A percentile compares a stretch with the other conserved stretches of the same genome.
Evolutionary conservation across 2,329 filamentous ascomycete genomes (phyloP).

Genomic region (Xylaria sp.): DNA sequence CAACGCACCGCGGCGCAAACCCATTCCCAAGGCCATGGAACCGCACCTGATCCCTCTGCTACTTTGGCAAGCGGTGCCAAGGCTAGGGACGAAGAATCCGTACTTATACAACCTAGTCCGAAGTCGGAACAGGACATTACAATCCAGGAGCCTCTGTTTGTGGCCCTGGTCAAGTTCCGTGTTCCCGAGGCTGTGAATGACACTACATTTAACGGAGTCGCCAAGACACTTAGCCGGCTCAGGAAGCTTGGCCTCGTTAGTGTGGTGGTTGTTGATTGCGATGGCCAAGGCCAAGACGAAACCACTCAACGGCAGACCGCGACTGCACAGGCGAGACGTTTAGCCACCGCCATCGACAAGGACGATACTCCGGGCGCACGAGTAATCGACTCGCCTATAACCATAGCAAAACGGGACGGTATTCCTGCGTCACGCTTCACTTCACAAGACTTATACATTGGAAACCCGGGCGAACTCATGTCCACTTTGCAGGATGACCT

Average conservation of each 20-base stretch:
- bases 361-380: constrained; percentile 75
- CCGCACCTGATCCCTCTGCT: constrained; percentile 7
- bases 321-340: constrained; percentile 73
- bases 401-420: constrained; percentile 46
- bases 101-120: constrained; percentile 24
- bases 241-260: constrained; percentile 82
- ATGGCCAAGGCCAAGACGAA: constrained; percentile 50
- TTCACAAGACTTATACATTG: constrained; percentile 53
- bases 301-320: constrained; percentile 57
- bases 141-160: constrained; percentile 61
- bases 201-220: constrained; percentile 76
- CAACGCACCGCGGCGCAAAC: constrained; percentile 43
- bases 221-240: constrained; percentile 85
- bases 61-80: constrained; percentile 20
- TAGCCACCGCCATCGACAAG: constrained; percentile 78
- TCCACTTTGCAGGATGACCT: constrained; percentile 73
- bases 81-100: constrained; percentile 12
- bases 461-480: constrained; percentile 66
- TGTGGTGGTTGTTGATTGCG: constrained; percentile 83
- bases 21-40: constrained; percentile 37
- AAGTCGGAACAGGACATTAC: constrained; percentile 57
- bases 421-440: constrained; percentile 48
- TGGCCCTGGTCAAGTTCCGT: constrained; percentile 87
- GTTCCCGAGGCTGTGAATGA: constrained; percentile 77
- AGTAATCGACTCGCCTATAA: constrained; percentile 69